Conservation (phyloP, 176 grass and related monocot genomes). For the Phyllostachys edulis region DNA sequence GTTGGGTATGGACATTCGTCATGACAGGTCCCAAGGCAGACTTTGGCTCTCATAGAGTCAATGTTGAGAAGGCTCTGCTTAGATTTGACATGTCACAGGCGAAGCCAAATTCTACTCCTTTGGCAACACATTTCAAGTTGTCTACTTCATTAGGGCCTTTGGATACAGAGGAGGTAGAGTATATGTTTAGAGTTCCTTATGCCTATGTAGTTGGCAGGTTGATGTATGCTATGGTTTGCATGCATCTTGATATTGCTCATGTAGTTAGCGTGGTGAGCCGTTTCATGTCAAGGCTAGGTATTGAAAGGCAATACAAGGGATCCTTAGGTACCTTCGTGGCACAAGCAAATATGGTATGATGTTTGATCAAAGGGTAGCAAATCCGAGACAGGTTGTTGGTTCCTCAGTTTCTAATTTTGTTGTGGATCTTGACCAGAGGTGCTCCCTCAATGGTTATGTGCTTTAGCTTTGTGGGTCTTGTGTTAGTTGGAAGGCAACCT, state of each 20-base stretch:
- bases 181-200: neutral
- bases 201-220: neutral
- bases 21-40: neutral
- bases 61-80: neutral
- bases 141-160: neutral
- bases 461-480: neutral
- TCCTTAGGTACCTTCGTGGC: no score
- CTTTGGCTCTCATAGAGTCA: neutral
- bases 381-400: neutral
- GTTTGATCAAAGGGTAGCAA: no score
- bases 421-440: neutral
- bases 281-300: neutral
- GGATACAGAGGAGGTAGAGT: neutral
- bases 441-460: neutral
- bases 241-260: neutral
- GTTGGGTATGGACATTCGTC: neutral
- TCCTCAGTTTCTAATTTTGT: neutral
- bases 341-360: no score
- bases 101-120: neutral
- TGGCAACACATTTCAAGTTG: neutral
- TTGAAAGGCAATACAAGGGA: neutral
- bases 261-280: neutral
- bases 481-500: neutral
- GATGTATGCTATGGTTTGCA: neutral
- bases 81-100: neutral